Evolutionary conservation across 257 asterid genomes (phyloP).

Genomic region (Capsicum pubescens): DNA sequence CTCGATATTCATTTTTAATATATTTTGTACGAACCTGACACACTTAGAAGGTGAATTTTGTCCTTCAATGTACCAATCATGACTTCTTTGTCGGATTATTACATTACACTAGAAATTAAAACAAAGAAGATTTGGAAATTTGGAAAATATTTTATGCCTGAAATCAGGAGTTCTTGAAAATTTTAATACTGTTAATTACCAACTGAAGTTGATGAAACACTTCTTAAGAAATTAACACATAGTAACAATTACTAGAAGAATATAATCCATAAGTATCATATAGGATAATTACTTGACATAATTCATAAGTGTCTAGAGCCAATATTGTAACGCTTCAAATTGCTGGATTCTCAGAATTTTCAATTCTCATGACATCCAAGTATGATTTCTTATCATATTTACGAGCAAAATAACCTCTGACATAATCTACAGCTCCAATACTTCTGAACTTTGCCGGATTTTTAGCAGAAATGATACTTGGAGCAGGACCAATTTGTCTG

Average conservation of each 20-base stretch:
- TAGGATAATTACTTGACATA: neutral
- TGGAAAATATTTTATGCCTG: no score
- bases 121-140: no score
- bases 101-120: no score
- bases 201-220: neutral
- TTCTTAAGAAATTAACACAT: neutral
- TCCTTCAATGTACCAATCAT: neutral
- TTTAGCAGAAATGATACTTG: slow-evolving; percentile 43
- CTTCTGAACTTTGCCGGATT: slow-evolving; percentile 53
- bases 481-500: slow-evolving; percentile 41
- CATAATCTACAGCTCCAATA: slow-evolving; percentile 40
- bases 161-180: neutral
- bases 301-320: neutral
- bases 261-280: neutral
- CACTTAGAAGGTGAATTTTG: neutral
- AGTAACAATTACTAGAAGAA: neutral
- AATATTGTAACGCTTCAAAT: neutral
- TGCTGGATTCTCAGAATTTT: neutral
- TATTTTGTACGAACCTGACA: neutral
- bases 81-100: no score
- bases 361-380: slow-evolving; percentile 48
- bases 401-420: slow-evolving; percentile 39
- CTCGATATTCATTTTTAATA: neutral
- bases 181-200: neutral
- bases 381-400: slow-evolving; percentile 56